Evolutionary conservation across 129 eudicot genomes (phyloP).

Genomic region (Ambrosia trifida): DNA sequence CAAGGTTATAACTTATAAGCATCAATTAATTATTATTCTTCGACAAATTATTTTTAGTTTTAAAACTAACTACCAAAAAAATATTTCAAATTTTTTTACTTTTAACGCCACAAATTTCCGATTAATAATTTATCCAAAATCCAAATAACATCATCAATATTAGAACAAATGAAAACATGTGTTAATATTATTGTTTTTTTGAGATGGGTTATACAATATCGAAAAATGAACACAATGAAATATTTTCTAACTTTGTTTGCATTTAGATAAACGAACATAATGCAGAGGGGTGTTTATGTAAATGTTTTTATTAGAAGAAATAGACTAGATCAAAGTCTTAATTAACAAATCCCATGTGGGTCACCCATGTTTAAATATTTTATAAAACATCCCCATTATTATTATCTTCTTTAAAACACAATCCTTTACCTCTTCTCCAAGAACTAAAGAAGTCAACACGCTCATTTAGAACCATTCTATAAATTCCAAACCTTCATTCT

Average conservation of each 20-base stretch:
- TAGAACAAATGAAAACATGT: too few species aligned
- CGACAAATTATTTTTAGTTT: too few species aligned
- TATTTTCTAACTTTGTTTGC: neutral
- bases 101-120: too few species aligned
- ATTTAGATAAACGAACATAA: neutral
- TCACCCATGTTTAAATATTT: conserved; percentile 27
- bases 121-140: too few species aligned
- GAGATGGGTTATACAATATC: too few species aligned
- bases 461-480: conserved; percentile 32
- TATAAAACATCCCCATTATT: conserved; percentile 1
- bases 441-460: conserved; percentile 33
- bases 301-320: neutral
- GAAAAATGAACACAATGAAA: neutral
- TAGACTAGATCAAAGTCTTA: conserved; percentile 27
- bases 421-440: conserved; percentile 36
- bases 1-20: too few species aligned
- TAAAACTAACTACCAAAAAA: too few species aligned
- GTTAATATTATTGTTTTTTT: too few species aligned
- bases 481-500: conserved; percentile 1
- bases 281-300: neutral
- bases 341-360: conserved; percentile 18
- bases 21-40: too few species aligned
- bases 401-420: neutral
- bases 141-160: too few species aligned
- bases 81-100: too few species aligned